These are phyloP conservation scores for Adansonia madagascariensis DNA, from an alignment of 441 rosid genomes.

Conservation along the genomic window DNA sequence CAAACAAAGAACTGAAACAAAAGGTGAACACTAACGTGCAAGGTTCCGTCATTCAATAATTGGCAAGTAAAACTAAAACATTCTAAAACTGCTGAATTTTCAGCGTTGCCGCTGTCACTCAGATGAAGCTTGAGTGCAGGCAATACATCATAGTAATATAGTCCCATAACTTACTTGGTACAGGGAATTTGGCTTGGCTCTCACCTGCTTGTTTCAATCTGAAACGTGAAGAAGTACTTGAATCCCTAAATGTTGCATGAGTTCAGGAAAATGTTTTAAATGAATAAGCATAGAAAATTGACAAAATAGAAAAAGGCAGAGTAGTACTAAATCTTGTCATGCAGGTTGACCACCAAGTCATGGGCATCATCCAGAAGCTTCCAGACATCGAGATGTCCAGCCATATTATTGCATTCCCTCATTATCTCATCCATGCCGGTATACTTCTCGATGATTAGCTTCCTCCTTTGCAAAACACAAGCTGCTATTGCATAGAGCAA, in stretches of 20 bases:
- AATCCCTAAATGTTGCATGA: conserved; percentile 14
- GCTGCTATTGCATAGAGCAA: conserved; percentile 92
- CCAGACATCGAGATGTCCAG: conserved; percentile 89
- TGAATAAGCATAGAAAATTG: conserved; percentile 15
- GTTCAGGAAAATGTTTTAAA: conserved; percentile 5
- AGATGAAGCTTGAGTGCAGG: conserved; percentile 33
- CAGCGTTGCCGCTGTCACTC: conserved; percentile 42
- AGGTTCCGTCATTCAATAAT: neutral
- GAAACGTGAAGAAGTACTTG: conserved; percentile 13
- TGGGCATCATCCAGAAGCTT: conserved; percentile 94
- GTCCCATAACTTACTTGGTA: conserved; percentile 31
- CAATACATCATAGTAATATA: conserved; percentile 29
- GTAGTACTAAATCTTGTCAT: conserved; percentile 58
- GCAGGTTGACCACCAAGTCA: conserved; percentile 76
- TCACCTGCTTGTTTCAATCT: conserved; percentile 33
- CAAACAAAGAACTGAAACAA: neutral
- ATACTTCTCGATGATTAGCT: conserved; percentile 78
- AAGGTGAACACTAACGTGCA: conserved; percentile 7
- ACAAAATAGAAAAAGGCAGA: neutral
- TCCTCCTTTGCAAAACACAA: conserved; percentile 87
- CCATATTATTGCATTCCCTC: conserved; percentile 90
- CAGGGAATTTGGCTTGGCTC: conserved; percentile 28
- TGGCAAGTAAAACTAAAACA: conserved; percentile 3
- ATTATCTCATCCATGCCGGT: conserved; percentile 90
- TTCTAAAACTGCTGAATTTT: conserved; percentile 25